A percentile compares a stretch with the other conserved stretches of the same genome.
Evolutionary conservation across 2,329 filamentous ascomycete genomes (phyloP).

Genomic region (Trichoderma gracile): DNA sequence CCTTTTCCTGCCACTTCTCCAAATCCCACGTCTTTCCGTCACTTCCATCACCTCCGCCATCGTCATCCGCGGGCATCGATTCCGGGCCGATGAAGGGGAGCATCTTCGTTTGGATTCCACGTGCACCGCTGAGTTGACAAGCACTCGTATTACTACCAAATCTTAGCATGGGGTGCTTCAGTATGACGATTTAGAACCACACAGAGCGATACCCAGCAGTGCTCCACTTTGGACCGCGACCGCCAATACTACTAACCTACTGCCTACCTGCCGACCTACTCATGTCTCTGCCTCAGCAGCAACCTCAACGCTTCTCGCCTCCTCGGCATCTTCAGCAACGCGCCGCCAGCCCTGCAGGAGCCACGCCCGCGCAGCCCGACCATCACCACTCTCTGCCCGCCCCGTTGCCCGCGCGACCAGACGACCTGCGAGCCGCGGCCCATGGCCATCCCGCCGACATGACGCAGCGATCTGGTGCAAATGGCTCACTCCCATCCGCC

Average conservation of each 20-base stretch:
- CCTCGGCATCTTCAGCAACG: conserved; percentile 28
- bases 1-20: neutral
- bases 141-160: no score
- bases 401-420: conserved; percentile 32
- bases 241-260: no score
- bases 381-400: conserved; percentile 27
- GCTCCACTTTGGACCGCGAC: conserved; percentile 25
- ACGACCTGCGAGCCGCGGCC: conserved; percentile 29
- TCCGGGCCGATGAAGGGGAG: conserved; percentile 2
- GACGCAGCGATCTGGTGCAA: conserved; percentile 39
- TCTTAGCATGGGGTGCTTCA: conserved; percentile 1
- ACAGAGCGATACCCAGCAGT: neutral
- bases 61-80: neutral
- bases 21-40: neutral
- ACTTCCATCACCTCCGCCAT: neutral
- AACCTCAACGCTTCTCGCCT: conserved; percentile 22
- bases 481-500: conserved; percentile 36
- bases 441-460: conserved; percentile 35
- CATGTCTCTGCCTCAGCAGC: conserved; percentile 25
- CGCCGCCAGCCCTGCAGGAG: conserved; percentile 33
- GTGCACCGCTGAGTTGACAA: conserved; percentile 1
- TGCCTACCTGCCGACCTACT: neutral
- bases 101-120: neutral
- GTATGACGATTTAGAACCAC: conserved; percentile 22
- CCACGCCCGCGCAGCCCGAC: conserved; percentile 20